Evolutionary conservation across 208 protist genomes (phyloP).

Genomic region (Trypanosoma lewisi): DNA sequence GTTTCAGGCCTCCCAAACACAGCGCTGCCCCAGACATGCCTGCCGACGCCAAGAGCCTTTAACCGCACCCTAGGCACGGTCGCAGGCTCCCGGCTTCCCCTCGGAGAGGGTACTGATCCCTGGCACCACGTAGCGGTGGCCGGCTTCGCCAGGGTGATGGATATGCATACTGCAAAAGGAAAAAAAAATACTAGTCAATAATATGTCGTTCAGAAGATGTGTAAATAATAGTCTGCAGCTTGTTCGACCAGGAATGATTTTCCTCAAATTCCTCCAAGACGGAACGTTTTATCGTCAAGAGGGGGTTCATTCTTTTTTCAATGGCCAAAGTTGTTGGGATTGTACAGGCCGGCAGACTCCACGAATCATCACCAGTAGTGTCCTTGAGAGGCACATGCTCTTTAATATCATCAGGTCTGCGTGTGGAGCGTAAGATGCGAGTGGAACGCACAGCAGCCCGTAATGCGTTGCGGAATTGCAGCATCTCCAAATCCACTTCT

Average conservation of each 20-base stretch:
- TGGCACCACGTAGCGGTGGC: too few relatives aligned
- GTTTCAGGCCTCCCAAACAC: too few relatives aligned
- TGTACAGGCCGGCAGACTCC: conserved; percentile 49
- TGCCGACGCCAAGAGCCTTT: too few relatives aligned
- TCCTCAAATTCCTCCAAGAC: conserved; percentile 30
- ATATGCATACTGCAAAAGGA: conserved; percentile 1
- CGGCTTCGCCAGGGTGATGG: too few relatives aligned
- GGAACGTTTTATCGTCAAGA: conserved; percentile 54
- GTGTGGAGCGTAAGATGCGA: conserved; percentile 33
- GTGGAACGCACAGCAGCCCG: conserved; percentile 28
- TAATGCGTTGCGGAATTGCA: conserved; percentile 27
- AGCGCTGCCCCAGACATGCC: too few relatives aligned
- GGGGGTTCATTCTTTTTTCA: conserved; percentile 61
- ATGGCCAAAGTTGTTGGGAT: conserved; percentile 64
- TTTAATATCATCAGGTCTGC: conserved; percentile 16
- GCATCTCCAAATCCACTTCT: not conserved
- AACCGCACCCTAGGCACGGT: too few relatives aligned
- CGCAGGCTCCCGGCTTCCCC: too few relatives aligned
- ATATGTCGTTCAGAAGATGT: conserved; percentile 25
- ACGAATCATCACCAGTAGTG: not conserved
- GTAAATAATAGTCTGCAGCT: conserved; percentile 42
- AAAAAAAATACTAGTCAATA: conserved; percentile 11
- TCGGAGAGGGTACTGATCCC: too few relatives aligned
- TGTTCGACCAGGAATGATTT: conserved; percentile 27
- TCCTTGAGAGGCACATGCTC: not conserved